Conservation (phyloP, 495 filamentous ascomycete species). For the Aspergillus sclerotioniger region DNA sequence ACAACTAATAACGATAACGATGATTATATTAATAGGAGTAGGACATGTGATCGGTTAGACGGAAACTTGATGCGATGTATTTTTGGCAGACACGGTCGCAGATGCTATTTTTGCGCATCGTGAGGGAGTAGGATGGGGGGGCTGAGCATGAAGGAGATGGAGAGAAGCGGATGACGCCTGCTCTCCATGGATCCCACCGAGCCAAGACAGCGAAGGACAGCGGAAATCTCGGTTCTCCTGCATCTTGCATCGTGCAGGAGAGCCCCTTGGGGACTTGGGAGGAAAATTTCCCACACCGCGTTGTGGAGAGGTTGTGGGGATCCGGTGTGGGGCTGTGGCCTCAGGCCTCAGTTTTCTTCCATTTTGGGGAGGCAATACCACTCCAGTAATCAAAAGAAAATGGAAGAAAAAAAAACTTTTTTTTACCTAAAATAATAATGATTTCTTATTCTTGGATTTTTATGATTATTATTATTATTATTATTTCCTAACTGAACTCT, state of each 20-base stretch:
- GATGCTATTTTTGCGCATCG: neutral
- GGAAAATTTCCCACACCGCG: neutral
- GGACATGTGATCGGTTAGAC: neutral
- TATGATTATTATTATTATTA: too few relatives aligned
- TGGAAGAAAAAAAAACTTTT: neutral
- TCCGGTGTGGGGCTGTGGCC: slow-evolving; percentile 1
- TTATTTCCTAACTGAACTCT: neutral
- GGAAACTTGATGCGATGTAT: neutral
- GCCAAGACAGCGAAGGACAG: neutral
- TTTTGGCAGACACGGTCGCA: neutral
- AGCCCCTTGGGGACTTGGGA: neutral
- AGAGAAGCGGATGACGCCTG: neutral
- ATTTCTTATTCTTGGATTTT: neutral
- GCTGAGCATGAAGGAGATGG: neutral
- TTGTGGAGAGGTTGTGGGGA: slow-evolving; percentile 6
- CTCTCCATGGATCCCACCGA: neutral
- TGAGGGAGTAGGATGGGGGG: neutral
- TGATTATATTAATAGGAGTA: neutral
- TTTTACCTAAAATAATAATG: neutral
- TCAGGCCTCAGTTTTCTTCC: neutral
- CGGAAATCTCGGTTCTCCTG: neutral
- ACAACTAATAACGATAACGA: neutral
- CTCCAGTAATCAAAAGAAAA: too few relatives aligned
- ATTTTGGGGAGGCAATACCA: too few relatives aligned
- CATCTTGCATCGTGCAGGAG: neutral